Percentiles rank a stretch among this genome's conserved stretches.
Evolutionary conservation across 352 stramenopile genomes (phyloP).

Genomic region (Aphanomyces cochlioides): DNA sequence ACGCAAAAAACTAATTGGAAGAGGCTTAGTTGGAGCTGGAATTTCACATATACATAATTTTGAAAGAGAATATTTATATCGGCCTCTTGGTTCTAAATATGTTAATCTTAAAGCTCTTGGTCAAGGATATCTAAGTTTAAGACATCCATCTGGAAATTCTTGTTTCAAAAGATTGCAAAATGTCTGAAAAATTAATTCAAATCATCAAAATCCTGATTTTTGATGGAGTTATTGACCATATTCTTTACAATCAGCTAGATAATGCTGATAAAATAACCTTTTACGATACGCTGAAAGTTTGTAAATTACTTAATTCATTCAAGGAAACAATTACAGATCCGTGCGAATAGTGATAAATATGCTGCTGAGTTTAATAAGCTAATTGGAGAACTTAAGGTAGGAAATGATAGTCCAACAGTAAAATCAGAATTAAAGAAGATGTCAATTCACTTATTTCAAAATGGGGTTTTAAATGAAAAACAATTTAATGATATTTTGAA

Average conservation of each 20-base stretch:
- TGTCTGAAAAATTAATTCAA: background rate
- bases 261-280: background rate
- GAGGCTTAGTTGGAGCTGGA: background rate
- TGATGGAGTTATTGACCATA: background rate
- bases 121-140: no score
- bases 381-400: background rate
- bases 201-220: background rate
- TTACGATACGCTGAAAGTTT: background rate
- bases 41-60: background rate
- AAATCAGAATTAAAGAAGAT: background rate
- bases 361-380: background rate
- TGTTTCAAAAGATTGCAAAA: background rate
- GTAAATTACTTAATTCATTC: background rate
- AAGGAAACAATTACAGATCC: background rate
- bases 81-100: background rate
- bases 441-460: slow-evolving; percentile 4
- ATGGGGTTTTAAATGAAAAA: background rate
- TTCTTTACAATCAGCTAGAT: background rate
- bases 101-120: background rate
- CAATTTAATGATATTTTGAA: background rate
- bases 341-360: background rate
- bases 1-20: background rate
- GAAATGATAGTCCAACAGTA: background rate
- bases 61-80: background rate
- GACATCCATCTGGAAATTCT: background rate